Conservation (phyloP, 2,329 filamentous ascomycete species). For the Verruconis gallopava region DNA sequence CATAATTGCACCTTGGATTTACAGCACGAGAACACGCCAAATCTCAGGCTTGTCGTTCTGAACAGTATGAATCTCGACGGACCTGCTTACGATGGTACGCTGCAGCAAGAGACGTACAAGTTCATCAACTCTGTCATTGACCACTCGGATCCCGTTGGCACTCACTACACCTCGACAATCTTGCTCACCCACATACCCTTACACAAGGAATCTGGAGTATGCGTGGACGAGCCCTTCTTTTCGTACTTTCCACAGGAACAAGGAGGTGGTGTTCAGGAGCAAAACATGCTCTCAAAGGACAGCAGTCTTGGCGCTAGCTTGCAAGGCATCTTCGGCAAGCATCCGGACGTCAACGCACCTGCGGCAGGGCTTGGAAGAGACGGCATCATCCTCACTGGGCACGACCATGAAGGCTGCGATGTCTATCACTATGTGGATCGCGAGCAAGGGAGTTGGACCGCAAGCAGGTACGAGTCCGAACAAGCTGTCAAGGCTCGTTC, state of each 20-base stretch:
- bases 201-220: constrained; percentile 70
- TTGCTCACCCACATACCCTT: constrained; percentile 87
- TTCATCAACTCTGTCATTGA: constrained; percentile 61
- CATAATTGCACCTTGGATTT: not conserved
- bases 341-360: constrained; percentile 44
- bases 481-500: constrained; percentile 1
- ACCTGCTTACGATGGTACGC: constrained; percentile 51
- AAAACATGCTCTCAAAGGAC: constrained; percentile 72
- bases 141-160: constrained; percentile 47
- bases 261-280: constrained; percentile 65
- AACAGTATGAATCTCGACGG: constrained; percentile 92
- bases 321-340: constrained; percentile 73
- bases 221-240: constrained; percentile 74
- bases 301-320: constrained; percentile 60
- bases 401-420: constrained; percentile 93
- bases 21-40: constrained; percentile 36
- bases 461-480: constrained; percentile 6
- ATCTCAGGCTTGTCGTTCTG: constrained; percentile 70
- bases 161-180: constrained; percentile 58
- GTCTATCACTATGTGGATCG: constrained; percentile 51
- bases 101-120: constrained; percentile 64
- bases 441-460: constrained; percentile 14
- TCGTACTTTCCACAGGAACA: constrained; percentile 57
- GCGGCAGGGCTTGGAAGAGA: constrained; percentile 52
- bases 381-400: constrained; percentile 78